Evolutionary conservation across 768 basidiomycete species (phyloP), one percentile per base, ranked within the genome.

Genomic region (Kwoniella pini): DNA sequence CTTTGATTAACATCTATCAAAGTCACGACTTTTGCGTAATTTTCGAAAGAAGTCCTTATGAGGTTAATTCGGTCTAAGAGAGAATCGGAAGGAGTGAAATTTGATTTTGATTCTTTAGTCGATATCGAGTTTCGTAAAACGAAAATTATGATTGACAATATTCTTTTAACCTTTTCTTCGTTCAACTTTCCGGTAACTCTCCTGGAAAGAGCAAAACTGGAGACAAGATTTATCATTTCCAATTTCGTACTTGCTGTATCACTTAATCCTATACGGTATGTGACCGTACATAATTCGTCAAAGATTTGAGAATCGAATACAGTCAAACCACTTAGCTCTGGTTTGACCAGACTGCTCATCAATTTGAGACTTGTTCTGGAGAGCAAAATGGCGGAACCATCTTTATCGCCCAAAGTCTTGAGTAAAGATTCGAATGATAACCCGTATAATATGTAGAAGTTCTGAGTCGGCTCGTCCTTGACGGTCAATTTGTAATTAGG

Each of bases 361-460:
- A 91, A 86, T 71, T 86, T 85, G 11, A 96, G 82, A 3, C 86
- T 83, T 6, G 90, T 85, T 1, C 85, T 76, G 10, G 72, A 71
- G 44, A 64, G 59, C 2, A 64, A 39, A 4, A 66, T 22, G 1
- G 61, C 58, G 11, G 66, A 36, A 0, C 7, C 33, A 15, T 36
- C 33, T 15, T 61, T 24, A 46, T 77, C 74, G 9, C 76, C 77
- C 24, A 75, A 61, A 15, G 75, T 63, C 30, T 72, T 75, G 45
- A 77, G 68, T 6, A 97, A 80, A 0, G 90, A 87, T 74, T 98
- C 95, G 67, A 89, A 99, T 0, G 95, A 87, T n/a, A 98, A 84
- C 11, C 95, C 94, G 73, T 95, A 97, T 4, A 96, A 74, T 11
- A 90, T 84, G 79, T 87, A 92, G 80, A 97, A 99, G 79, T 90